Evolutionary conservation across 2,329 filamentous ascomycete species (phyloP).

Genomic region (Chrysosporium keratinophilum): DNA sequence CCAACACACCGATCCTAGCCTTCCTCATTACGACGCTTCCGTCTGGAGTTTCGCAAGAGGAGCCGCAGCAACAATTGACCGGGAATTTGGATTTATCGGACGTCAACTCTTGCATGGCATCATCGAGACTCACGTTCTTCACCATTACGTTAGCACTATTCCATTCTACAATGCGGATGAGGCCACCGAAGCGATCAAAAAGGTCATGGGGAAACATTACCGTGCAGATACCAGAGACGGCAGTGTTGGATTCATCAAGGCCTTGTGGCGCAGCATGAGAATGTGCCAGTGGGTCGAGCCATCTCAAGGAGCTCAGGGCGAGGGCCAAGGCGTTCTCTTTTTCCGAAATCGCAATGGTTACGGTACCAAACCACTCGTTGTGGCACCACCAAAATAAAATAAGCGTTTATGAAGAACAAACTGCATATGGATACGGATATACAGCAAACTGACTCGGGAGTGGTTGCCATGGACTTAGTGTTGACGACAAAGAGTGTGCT

Average conservation of each 20-base stretch:
- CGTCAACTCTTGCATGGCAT: slow-evolving; percentile 87
- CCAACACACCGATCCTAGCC: slow-evolving; percentile 88
- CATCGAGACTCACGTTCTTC: slow-evolving; percentile 93
- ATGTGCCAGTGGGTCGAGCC: slow-evolving; percentile 98
- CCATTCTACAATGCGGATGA: slow-evolving; percentile 96
- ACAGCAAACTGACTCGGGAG: not conserved
- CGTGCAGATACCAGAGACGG: slow-evolving; percentile 70
- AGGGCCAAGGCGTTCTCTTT: slow-evolving; percentile 78
- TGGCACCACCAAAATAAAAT: not conserved
- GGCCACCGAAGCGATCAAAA: slow-evolving; percentile 86
- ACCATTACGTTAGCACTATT: slow-evolving; percentile 94
- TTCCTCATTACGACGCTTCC: slow-evolving; percentile 80
- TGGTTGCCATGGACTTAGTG: not conserved
- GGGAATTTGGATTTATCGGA: slow-evolving; percentile 93
- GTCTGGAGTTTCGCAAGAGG: slow-evolving; percentile 91
- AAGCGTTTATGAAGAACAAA: not conserved
- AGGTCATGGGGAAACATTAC: slow-evolving; percentile 92
- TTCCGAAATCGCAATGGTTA: slow-evolving; percentile 90
- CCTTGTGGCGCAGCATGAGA: slow-evolving; percentile 69
- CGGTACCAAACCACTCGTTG: slow-evolving; percentile 37
- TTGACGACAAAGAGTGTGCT: not conserved
- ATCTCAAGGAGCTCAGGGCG: slow-evolving; percentile 65
- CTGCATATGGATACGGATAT: not conserved
- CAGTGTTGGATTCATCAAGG: slow-evolving; percentile 68
- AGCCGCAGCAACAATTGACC: slow-evolving; percentile 89